phyloP scores from a whole-genome alignment of 306 rosid genomes.

The Crotalaria pallida region DNA sequence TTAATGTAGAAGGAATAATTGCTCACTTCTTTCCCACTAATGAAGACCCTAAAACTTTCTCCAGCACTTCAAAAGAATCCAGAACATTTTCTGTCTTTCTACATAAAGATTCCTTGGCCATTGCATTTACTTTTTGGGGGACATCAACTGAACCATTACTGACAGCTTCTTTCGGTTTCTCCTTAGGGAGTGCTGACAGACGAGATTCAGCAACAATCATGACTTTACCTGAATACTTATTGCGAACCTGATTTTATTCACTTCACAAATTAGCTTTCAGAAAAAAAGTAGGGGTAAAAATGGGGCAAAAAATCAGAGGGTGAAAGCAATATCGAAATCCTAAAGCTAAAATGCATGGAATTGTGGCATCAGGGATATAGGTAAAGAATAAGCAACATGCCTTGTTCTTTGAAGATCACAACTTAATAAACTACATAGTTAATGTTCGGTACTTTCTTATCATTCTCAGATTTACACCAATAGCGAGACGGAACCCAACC shows the following conservation, averaged over 20 bases:
- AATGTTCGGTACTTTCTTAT: neutral
- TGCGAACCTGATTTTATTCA: conserved; percentile 61
- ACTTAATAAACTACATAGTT: neutral
- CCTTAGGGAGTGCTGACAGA: conserved; percentile 66
- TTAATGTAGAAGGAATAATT: conserved; percentile 14
- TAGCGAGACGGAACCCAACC: neutral
- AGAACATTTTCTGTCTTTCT: conserved; percentile 64
- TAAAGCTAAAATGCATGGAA: neutral
- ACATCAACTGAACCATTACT: conserved; percentile 40
- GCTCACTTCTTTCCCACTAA: conserved; percentile 84
- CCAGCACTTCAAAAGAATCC: conserved; percentile 68
- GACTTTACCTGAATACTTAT: conserved; percentile 64
- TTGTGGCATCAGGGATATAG: neutral
- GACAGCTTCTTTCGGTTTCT: conserved; percentile 57
- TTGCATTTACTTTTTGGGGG: conserved; percentile 51
- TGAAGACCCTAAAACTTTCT: conserved; percentile 64
- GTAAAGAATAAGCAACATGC: neutral
- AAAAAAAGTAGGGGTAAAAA: neutral
- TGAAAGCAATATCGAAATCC: neutral
- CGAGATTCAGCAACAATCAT: conserved; percentile 80
- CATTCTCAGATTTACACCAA: neutral
- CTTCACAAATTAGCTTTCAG: conserved; percentile 31
- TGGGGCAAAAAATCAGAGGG: neutral
- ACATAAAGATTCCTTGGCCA: conserved; percentile 54
- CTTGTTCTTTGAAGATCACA: neutral